phyloP scores from a whole-genome alignment of 2,329 filamentous ascomycete genomes.

The Apiospora phragmitis region DNA sequence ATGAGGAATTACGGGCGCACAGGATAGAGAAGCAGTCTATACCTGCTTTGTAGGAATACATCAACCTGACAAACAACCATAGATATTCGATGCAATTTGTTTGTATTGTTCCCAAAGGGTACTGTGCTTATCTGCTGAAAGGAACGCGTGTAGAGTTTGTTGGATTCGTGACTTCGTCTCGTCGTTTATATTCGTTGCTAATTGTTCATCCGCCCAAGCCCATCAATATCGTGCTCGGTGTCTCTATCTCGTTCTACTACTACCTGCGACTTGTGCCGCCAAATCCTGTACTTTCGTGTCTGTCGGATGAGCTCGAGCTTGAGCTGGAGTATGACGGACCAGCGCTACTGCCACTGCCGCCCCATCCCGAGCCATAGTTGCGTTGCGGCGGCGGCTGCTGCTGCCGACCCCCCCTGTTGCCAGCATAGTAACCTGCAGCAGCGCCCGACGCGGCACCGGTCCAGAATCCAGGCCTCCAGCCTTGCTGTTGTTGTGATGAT shows the following conservation, averaged over 20 bases:
- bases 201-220: not conserved
- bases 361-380: slow-evolving; percentile 31
- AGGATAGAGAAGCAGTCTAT: slow-evolving; percentile 8
- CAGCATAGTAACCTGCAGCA: slow-evolving; percentile 67
- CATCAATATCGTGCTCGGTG: not conserved
- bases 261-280: slow-evolving; percentile 66
- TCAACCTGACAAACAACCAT: not conserved
- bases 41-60: slow-evolving; percentile 8
- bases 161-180: not conserved
- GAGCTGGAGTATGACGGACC: slow-evolving; percentile 36
- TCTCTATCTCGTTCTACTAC: not conserved
- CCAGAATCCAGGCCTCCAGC: slow-evolving; percentile 77
- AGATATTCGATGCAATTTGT: not conserved
- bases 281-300: slow-evolving; percentile 71
- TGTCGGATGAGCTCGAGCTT: slow-evolving; percentile 42
- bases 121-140: not conserved
- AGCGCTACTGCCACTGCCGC: slow-evolving; percentile 27
- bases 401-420: slow-evolving; percentile 41
- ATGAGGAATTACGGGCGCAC: not conserved
- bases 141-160: not conserved
- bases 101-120: not conserved
- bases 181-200: not conserved
- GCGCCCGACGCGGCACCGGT: slow-evolving; percentile 66
- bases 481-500: slow-evolving; percentile 36
- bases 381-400: slow-evolving; percentile 24